A percentile compares a stretch with the other conserved stretches of the same genome.
These are phyloP conservation scores for Heritiera littoralis DNA, from an alignment of 345 rosid species.

Conservation along the genomic window DNA sequence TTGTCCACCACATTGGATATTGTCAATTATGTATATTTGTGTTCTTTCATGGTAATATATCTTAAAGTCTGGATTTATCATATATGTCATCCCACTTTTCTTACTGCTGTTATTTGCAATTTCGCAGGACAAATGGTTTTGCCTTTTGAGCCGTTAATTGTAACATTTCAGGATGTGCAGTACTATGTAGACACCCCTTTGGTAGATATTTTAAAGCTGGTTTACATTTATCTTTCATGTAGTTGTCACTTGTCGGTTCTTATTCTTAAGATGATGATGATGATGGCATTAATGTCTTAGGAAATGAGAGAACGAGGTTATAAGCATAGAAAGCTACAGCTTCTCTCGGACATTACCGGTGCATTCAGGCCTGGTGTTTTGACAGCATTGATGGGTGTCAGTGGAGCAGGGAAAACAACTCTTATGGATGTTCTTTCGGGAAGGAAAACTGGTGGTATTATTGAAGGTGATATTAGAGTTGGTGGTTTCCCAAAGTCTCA, in stretches of 20 bases:
- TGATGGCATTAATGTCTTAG: slow-evolving; percentile 30
- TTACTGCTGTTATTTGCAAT: neutral
- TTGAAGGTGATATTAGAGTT: slow-evolving; percentile 69
- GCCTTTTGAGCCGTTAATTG: slow-evolving; percentile 59
- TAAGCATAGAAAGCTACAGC: slow-evolving; percentile 51
- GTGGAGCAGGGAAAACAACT: slow-evolving; percentile 94
- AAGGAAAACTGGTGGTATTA: slow-evolving; percentile 72
- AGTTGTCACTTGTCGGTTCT: neutral
- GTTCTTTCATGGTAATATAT: neutral
- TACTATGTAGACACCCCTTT: slow-evolving; percentile 58
- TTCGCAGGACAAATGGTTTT: slow-evolving; percentile 22
- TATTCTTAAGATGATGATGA: neutral
- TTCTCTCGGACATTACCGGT: slow-evolving; percentile 65
- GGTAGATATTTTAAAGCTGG: slow-evolving; percentile 39
- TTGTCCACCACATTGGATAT: neutral
- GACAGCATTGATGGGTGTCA: slow-evolving; percentile 87
- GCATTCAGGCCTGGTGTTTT: slow-evolving; percentile 75
- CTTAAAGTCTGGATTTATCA: neutral
- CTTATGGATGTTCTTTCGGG: slow-evolving; percentile 86
- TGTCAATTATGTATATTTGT: neutral
- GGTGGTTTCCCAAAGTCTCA: slow-evolving; percentile 70
- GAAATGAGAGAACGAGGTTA: slow-evolving; percentile 56
- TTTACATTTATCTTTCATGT: neutral
- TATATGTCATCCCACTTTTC: neutral
- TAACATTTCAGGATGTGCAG: slow-evolving; percentile 56